phyloP scores from a whole-genome alignment of 441 rosid genomes.

The Biscutella auriculata region DNA sequence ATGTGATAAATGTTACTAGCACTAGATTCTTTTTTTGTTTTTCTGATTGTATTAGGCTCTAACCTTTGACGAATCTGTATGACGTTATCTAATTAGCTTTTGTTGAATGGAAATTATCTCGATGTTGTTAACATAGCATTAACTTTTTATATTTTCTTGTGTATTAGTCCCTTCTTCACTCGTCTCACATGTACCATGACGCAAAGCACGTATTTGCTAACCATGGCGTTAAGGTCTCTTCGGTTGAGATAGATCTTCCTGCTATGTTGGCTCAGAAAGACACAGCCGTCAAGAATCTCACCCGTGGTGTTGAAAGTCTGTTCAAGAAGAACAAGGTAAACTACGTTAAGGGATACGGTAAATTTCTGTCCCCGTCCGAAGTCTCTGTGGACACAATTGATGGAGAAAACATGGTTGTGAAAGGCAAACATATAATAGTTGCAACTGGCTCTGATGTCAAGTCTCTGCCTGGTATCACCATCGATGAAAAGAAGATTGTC shows the following conservation, averaged over 20 bases:
- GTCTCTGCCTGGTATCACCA: conserved; percentile 84
- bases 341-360: conserved; percentile 92
- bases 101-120: background rate
- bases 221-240: conserved; percentile 87
- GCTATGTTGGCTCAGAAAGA: conserved; percentile 95
- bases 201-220: conserved; percentile 71
- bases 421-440: conserved; percentile 80
- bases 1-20: background rate
- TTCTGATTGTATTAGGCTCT: background rate
- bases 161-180: conserved; percentile 85
- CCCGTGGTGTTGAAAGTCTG: conserved; percentile 84
- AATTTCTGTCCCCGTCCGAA: conserved; percentile 72
- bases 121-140: background rate
- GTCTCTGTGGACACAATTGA: conserved; percentile 76
- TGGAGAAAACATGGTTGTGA: conserved; percentile 64
- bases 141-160: background rate
- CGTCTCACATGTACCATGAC: conserved; percentile 96
- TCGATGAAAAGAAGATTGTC: conserved; percentile 88
- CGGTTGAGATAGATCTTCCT: conserved; percentile 87
- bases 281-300: conserved; percentile 78
- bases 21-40: background rate
- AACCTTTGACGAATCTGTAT: background rate
- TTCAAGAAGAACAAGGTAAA: conserved; percentile 93
- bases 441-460: conserved; percentile 96
- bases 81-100: background rate